These are phyloP conservation scores for Boletellus emodensis DNA, from an alignment of 768 basidiomycete genomes.

Conservation along the genomic window DNA sequence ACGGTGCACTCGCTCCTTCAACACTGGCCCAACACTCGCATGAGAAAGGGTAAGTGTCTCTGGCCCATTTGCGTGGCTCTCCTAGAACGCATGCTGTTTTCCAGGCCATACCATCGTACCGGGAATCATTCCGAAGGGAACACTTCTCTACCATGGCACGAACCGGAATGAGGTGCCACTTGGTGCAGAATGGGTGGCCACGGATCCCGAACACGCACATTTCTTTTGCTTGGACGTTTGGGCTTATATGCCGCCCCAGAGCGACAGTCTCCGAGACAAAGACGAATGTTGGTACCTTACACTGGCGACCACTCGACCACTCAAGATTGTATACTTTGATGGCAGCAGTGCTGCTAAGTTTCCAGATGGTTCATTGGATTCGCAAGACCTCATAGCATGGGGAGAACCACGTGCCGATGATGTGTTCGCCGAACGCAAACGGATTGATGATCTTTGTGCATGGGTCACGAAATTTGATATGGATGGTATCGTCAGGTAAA, in stretches of 20 bases:
- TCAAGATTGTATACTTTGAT: conserved; percentile 34
- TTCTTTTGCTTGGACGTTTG: conserved; percentile 31
- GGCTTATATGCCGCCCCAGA: too few species aligned
- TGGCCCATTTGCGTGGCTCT: background rate
- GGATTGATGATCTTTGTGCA: conserved; percentile 28
- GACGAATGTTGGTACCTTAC: conserved; percentile 18
- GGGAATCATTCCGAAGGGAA: conserved; percentile 28
- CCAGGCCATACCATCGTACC: conserved; percentile 32
- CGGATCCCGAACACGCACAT: conserved; percentile 33
- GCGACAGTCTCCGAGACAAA: background rate
- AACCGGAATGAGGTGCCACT: conserved; percentile 17
- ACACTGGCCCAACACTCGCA: conserved; percentile 37
- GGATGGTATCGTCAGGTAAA: conserved; percentile 33
- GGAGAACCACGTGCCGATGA: conserved; percentile 21
- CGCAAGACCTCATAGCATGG: conserved; percentile 35
- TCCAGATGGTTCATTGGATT: conserved; percentile 30
- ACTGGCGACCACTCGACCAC: conserved; percentile 16
- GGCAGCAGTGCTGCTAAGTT: conserved; percentile 32
- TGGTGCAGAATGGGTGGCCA: conserved; percentile 28
- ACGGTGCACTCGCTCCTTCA: conserved; percentile 24
- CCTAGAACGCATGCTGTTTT: background rate
- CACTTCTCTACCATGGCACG: conserved; percentile 31
- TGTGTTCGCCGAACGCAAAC: conserved; percentile 15
- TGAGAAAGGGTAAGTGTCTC: conserved; percentile 29
- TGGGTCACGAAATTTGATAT: conserved; percentile 31